phyloP scores from a whole-genome alignment of 2,329 filamentous ascomycete genomes.

The Claviceps monticola region DNA sequence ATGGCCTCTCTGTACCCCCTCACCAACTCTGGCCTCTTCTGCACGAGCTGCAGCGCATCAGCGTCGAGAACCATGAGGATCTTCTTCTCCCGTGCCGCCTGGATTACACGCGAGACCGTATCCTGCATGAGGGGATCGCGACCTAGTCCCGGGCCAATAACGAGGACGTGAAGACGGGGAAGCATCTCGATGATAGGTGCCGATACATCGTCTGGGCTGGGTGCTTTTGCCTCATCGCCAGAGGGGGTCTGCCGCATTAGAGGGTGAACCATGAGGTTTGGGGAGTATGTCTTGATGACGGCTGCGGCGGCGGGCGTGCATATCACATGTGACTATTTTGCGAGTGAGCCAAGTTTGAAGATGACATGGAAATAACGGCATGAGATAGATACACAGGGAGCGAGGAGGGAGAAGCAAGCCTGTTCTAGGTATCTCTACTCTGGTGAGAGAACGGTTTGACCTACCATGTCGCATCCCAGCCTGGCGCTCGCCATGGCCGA shows the following conservation, averaged over 20 bases:
- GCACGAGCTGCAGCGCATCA: conserved; percentile 70
- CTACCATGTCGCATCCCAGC: conserved; percentile 79
- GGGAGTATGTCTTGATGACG: conserved; percentile 96
- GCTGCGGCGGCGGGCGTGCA: conserved; percentile 77
- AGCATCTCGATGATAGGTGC: conserved; percentile 65
- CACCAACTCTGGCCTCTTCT: conserved; percentile 61
- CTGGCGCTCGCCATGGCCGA: conserved; percentile 92
- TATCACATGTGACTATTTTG: conserved; percentile 69
- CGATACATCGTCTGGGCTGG: conserved; percentile 46
- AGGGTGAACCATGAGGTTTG: conserved; percentile 96
- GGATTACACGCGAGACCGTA: conserved; percentile 66
- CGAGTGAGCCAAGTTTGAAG: neutral
- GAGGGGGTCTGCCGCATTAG: conserved; percentile 64
- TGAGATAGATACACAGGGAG: no score
- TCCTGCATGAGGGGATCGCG: conserved; percentile 83
- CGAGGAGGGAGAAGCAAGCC: no score
- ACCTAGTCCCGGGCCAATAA: conserved; percentile 84
- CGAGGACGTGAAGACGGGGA: conserved; percentile 75
- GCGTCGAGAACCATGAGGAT: conserved; percentile 85
- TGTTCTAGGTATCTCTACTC: neutral
- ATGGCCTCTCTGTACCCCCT: conserved; percentile 73
- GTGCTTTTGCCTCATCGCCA: conserved; percentile 27
- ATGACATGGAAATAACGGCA: no score
- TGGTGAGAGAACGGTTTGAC: conserved; percentile 5
- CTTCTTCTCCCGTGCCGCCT: conserved; percentile 54